Percentiles rank a stretch among this genome's conserved stretches.
Evolutionary conservation across 768 basidiomycete genomes (phyloP).

Genomic region (Hydnum rufescens): DNA sequence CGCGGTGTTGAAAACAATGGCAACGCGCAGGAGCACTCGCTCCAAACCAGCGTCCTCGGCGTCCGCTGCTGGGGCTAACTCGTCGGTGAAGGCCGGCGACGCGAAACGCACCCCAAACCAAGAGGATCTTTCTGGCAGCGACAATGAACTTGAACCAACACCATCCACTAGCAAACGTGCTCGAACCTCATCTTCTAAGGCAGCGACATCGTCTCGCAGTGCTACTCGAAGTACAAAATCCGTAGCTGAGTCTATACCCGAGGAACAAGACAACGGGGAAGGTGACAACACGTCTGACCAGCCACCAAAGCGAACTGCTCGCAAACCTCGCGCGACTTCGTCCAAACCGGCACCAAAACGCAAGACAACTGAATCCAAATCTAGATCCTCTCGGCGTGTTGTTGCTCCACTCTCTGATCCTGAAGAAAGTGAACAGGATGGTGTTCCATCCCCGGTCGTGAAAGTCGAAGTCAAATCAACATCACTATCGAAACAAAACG

Average conservation of each 20-base stretch:
- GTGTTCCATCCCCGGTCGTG: conserved; percentile 5
- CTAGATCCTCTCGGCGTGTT: too few relatives aligned
- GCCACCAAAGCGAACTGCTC: not conserved
- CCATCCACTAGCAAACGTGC: not conserved
- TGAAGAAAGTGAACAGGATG: conserved; percentile 9
- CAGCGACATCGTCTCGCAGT: not conserved
- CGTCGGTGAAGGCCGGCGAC: conserved; percentile 1
- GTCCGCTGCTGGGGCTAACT: not conserved
- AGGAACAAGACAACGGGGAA: conserved; percentile 6
- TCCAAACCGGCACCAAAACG: not conserved
- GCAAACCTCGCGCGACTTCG: not conserved
- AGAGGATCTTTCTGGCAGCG: not conserved
- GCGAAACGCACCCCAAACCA: too few relatives aligned
- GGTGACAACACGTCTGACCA: conserved; percentile 1
- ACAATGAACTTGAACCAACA: not conserved
- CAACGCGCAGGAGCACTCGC: conserved; percentile 4
- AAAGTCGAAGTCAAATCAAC: too few relatives aligned
- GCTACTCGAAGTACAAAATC: not conserved
- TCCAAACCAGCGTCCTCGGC: conserved; percentile 2
- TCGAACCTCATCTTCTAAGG: conserved; percentile 2
- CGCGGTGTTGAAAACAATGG: conserved; percentile 3
- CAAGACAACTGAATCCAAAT: not conserved
- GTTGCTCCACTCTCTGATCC: not conserved
- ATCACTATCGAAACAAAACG: too few relatives aligned
- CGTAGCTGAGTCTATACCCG: conserved; percentile 1